Percentiles rank a stretch among this genome's conserved stretches.
Conservation (phyloP, 2,329 filamentous ascomycete species). For the Colletotrichum musicola region DNA sequence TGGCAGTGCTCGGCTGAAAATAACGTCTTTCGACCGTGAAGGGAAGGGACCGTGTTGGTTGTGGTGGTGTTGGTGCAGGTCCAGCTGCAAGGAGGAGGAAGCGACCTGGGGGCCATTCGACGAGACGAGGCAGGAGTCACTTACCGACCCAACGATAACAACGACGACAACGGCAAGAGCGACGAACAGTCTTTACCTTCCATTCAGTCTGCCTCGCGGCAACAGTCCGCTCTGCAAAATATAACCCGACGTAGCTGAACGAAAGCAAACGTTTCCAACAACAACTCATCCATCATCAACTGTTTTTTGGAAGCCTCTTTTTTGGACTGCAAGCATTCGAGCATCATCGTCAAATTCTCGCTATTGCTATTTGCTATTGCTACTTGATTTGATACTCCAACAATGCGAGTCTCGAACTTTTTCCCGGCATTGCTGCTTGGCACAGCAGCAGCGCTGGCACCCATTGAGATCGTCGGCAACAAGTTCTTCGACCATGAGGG, state of each 20-base stretch:
- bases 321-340: slow-evolving; percentile 13
- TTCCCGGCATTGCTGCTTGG: slow-evolving; percentile 51
- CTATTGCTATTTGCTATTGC: not conserved
- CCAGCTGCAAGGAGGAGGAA: slow-evolving; percentile 1
- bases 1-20: slow-evolving; percentile 9
- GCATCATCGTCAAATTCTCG: slow-evolving; percentile 7
- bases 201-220: too few species aligned
- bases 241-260: not conserved
- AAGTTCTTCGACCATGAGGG: slow-evolving; percentile 90
- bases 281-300: not conserved
- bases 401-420: slow-evolving; percentile 54
- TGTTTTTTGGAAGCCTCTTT: slow-evolving; percentile 4
- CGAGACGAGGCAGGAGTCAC: too few species aligned
- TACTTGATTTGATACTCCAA: slow-evolving; percentile 17
- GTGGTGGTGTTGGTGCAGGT: slow-evolving; percentile 6
- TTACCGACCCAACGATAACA: too few species aligned
- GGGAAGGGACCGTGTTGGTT: slow-evolving; percentile 7
- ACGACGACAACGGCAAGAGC: slow-evolving; percentile 13
- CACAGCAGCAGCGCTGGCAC: slow-evolving; percentile 57
- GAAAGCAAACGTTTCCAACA: not conserved
- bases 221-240: too few species aligned
- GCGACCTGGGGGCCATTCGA: slow-evolving; percentile 7
- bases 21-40: not conserved
- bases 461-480: slow-evolving; percentile 72
- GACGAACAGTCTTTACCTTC: not conserved